Evolutionary conservation across 768 basidiomycete genomes (phyloP), one percentile per base, ranked within the genome.

Genomic region (Suillus spraguei): DNA sequence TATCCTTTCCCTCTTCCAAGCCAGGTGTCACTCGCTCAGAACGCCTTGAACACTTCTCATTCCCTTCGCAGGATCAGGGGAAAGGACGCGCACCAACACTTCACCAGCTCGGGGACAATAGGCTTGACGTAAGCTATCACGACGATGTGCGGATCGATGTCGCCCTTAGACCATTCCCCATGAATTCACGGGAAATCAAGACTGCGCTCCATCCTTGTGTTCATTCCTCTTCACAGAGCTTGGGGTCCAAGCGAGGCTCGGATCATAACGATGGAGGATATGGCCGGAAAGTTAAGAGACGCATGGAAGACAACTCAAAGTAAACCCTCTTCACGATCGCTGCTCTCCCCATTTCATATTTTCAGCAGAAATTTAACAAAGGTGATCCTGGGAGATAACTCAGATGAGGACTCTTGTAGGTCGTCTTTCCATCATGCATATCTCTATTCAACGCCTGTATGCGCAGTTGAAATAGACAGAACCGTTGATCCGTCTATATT

Each of bases 401-500:
- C 61, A 35, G 66, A 81, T 47, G 80, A 82, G 8, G 81, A 83
- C 58, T 80, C 80, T 11, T 64, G 82, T 84, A 74, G 66, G 80
- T 64, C 3, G 47, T 60, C 33, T 22, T 44, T 47, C 36, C 39
- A 35, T 28, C n/a, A n/a, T n/a, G n/a, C n/a, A n/a, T n/a, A n/a
- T 24, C 39, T 35, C 38, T 20, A 32, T 50, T 50, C 9, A 50
- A 50, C 63, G 33, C 47, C 22, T 33, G 33, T 28, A 32, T 32
- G 50, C 49, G 60, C 64, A 90, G 87, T 88, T 50, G 82, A 85
- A 11, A 72, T 85, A 33, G 80, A 81, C 41, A 77, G 83, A 4
- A 66, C 72, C n/a, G 76, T 80, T 7, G 91, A 94, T 67, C 91
- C 91, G 11, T 80, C 78, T 7, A 87, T 80, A 1, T 75, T 94